Conservation (phyloP, 805 yeast genomes). For the Clavispora santaluciae region DNA sequence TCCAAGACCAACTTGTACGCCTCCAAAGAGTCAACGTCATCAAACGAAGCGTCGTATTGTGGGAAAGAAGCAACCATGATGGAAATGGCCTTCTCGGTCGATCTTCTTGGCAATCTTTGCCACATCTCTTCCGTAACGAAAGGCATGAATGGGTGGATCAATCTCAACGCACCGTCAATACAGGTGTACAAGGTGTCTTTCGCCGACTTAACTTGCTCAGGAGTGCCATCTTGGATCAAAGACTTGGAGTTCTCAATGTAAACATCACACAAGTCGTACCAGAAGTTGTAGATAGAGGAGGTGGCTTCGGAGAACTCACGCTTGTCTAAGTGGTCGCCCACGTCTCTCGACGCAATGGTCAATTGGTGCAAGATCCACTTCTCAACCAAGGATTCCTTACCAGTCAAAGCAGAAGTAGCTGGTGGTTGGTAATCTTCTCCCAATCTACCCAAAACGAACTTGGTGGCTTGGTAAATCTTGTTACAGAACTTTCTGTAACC, state of each 20-base stretch:
- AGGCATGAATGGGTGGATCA: conserved; percentile 99
- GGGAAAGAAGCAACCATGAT: conserved; percentile 84
- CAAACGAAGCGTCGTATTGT: conserved; percentile 51
- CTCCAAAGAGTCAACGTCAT: conserved; percentile 58
- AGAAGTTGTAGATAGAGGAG: conserved; percentile 81
- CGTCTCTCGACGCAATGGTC: conserved; percentile 60
- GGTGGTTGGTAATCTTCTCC: conserved; percentile 89
- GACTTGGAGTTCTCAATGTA: conserved; percentile 96
- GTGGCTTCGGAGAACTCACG: conserved; percentile 91
- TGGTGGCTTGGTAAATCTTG: conserved; percentile 98
- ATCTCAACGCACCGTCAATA: conserved; percentile 81
- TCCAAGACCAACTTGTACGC: conserved; percentile 84
- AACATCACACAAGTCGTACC: conserved; percentile 96
- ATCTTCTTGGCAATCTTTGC: conserved; percentile 94
- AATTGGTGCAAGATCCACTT: conserved; percentile 93
- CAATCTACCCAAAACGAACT: conserved; percentile 88
- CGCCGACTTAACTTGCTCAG: conserved; percentile 80
- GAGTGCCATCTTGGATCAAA: conserved; percentile 86
- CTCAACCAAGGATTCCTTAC: conserved; percentile 87
- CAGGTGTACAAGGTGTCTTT: conserved; percentile 91
- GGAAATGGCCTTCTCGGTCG: conserved; percentile 60
- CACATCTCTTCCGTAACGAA: conserved; percentile 96
- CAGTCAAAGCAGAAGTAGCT: conserved; percentile 54
- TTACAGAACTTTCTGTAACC: conserved; percentile 99
- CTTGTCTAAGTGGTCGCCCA: conserved; percentile 64